A percentile compares a stretch with the other conserved stretches of the same genome.
phyloP scores from a whole-genome alignment of 2,329 filamentous ascomycete genomes.

The Coleophoma crateriformis region DNA sequence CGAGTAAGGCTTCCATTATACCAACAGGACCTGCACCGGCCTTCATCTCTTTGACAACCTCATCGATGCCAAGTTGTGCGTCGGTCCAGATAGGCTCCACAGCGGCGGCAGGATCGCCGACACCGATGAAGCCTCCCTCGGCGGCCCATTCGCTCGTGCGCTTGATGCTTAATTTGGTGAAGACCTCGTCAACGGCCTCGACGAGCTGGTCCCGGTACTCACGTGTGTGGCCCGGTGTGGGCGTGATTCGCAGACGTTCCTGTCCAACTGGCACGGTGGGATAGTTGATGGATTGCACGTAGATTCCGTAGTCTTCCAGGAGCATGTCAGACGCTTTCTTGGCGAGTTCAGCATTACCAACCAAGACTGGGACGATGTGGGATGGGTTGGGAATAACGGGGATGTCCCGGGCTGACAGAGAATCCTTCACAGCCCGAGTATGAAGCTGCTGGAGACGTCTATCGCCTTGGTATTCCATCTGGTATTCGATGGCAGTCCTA shows the following conservation, averaged over 20 bases:
- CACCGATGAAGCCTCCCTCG: constrained; percentile 89
- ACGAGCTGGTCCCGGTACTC: constrained; percentile 84
- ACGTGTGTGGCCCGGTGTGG: constrained; percentile 85
- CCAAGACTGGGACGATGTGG: constrained; percentile 90
- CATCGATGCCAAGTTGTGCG: constrained; percentile 72
- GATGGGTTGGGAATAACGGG: constrained; percentile 97
- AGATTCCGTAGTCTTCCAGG: constrained; percentile 84
- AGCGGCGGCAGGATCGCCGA: constrained; percentile 63
- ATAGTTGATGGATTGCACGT: constrained; percentile 99
- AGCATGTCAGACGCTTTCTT: constrained; percentile 91
- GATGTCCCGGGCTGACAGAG: constrained; percentile 73
- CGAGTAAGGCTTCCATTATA: constrained; percentile 54
- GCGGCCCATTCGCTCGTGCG: constrained; percentile 88
- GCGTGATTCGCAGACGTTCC: constrained; percentile 91
- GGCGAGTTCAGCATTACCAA: constrained; percentile 88
- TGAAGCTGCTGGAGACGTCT: constrained; percentile 91
- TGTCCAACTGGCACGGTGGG: constrained; percentile 97
- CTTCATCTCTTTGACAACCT: constrained; percentile 57
- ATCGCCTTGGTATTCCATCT: constrained; percentile 79
- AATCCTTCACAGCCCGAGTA: constrained; percentile 88
- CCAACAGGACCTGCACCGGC: constrained; percentile 33
- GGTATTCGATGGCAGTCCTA: constrained; percentile 86
- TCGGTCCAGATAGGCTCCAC: constrained; percentile 86
- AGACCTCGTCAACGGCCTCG: constrained; percentile 78
- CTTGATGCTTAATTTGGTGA: constrained; percentile 84